These are phyloP conservation scores for Arabidopsis thaliana DNA, from an alignment of 345 rosid genomes.

Conservation along the genomic window DNA sequence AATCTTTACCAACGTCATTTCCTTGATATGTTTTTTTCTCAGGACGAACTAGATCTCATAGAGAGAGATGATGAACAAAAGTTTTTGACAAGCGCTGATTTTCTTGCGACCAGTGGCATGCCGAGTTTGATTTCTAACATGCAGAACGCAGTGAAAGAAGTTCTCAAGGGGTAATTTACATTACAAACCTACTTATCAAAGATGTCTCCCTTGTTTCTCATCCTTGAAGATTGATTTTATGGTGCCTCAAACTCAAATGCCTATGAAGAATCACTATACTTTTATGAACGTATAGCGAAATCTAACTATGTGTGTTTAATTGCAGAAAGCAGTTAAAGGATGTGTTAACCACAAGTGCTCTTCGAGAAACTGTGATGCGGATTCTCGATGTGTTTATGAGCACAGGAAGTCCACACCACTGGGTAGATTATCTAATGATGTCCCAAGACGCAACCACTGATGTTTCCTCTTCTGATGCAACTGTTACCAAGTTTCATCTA, in stretches of 20 bases:
- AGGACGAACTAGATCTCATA: constrained; percentile 81
- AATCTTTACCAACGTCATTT: constrained; percentile 9
- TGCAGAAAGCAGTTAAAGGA: constrained; percentile 85
- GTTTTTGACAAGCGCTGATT: constrained; percentile 77
- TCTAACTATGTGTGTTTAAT: constrained; percentile 5
- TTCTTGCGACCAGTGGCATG: constrained; percentile 76
- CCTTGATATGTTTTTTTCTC: constrained; percentile 21
- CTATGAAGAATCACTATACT: constrained; percentile 14
- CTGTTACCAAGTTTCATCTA: constrained; percentile 62
- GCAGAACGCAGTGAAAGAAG: constrained; percentile 71
- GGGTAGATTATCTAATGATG: constrained; percentile 89
- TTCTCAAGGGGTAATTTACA: constrained; percentile 68
- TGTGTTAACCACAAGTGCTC: constrained; percentile 50
- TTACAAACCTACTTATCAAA: not conserved
- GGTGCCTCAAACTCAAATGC: constrained; percentile 11
- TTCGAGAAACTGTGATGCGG: constrained; percentile 68
- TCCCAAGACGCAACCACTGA: constrained; percentile 59
- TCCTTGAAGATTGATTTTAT: constrained; percentile 3
- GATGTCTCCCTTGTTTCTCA: constrained; percentile 9
- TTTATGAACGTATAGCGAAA: not conserved
- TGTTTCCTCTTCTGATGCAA: constrained; percentile 40
- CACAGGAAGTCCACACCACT: constrained; percentile 69
- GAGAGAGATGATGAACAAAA: constrained; percentile 80
- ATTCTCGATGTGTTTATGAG: constrained; percentile 81
- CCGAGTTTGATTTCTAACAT: constrained; percentile 58